Conservation (phyloP, 2,329 filamentous ascomycete species). For the Aspergillus cejpii region DNA sequence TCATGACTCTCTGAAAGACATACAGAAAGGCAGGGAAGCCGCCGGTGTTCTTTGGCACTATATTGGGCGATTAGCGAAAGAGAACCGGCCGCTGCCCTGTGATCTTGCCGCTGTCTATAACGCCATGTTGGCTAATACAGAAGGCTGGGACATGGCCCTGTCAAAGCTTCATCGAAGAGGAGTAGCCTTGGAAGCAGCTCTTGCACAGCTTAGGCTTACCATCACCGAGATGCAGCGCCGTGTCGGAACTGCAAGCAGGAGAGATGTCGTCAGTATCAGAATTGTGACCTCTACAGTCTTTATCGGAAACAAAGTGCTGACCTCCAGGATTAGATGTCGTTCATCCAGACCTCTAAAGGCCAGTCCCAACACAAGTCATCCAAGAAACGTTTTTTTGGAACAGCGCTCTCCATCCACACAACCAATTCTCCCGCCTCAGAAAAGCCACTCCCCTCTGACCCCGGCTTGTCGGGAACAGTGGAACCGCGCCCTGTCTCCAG, state of each 20-base stretch:
- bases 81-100: conserved; percentile 51
- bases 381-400: conserved; percentile 23
- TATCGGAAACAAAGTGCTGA: conserved; percentile 3
- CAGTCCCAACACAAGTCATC: conserved; percentile 18
- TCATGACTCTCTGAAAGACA: conserved; percentile 70
- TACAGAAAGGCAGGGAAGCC: conserved; percentile 68
- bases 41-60: conserved; percentile 72
- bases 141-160: conserved; percentile 81
- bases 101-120: conserved; percentile 68
- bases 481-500: conserved; percentile 10
- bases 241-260: conserved; percentile 74
- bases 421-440: conserved; percentile 11
- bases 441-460: conserved; percentile 31
- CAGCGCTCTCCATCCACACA: conserved; percentile 5
- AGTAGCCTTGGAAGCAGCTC: conserved; percentile 59
- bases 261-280: conserved; percentile 55
- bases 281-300: background rate
- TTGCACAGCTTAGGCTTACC: conserved; percentile 67
- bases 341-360: conserved; percentile 10
- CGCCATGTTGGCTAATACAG: conserved; percentile 87
- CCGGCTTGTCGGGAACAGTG: conserved; percentile 8
- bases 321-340: conserved; percentile 17
- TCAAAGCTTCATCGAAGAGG: conserved; percentile 67
- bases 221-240: conserved; percentile 80
- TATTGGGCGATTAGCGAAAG: conserved; percentile 58